Evolutionary conservation across 2,329 filamentous ascomycete genomes (phyloP).

Genomic region (Xylaria sp.): DNA sequence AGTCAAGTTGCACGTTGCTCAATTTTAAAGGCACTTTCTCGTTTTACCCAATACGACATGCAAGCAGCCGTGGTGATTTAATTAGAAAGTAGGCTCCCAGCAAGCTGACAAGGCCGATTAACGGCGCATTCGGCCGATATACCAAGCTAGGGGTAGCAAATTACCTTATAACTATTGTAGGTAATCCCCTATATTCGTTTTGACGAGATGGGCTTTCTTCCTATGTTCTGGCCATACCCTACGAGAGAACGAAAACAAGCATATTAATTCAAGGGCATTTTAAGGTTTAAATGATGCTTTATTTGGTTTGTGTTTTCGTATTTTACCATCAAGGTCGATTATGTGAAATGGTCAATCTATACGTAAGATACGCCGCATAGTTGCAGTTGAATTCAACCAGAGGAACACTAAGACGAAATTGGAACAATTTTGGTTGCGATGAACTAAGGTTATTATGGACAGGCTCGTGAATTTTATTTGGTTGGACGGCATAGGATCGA

Average conservation of each 20-base stretch:
- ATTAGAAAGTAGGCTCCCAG: not conserved
- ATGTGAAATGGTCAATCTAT: not conserved
- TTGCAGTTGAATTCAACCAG: not conserved
- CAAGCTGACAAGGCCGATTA: conserved; percentile 5
- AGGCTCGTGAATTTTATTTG: conserved; percentile 13
- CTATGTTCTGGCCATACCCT: not conserved
- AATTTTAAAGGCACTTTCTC: not conserved
- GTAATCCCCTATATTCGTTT: not conserved
- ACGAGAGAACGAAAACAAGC: not conserved
- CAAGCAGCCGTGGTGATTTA: conserved; percentile 1
- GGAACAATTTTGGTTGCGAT: not conserved
- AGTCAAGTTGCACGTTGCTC: not conserved
- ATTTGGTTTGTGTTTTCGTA: not conserved
- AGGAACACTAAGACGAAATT: not conserved
- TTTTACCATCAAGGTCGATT: conserved; percentile 8
- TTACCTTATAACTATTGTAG: not conserved
- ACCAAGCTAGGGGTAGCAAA: conserved; percentile 1
- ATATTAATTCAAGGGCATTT: not conserved
- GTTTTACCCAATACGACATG: not conserved
- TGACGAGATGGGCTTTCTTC: not conserved
- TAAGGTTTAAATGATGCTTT: not conserved
- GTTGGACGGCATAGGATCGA: not conserved
- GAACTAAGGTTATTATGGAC: not conserved
- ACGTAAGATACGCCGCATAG: conserved; percentile 4
- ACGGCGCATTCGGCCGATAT: conserved; percentile 16